phyloP scores from a whole-genome alignment of 257 asterid genomes.

The Penstemon barbatus region DNA sequence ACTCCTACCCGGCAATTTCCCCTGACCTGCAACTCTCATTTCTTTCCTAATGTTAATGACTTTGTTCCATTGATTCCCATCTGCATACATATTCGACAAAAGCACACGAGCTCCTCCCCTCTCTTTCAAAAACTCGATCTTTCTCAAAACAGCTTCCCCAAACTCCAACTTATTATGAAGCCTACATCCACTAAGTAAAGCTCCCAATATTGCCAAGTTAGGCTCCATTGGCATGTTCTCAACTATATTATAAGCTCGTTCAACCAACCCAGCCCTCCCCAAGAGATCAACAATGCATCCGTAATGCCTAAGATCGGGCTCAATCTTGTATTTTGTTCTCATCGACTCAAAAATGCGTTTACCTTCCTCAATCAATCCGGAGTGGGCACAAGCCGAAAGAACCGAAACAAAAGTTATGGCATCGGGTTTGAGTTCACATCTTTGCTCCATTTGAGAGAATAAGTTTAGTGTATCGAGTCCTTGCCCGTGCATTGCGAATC shows the following conservation, averaged over 20 bases:
- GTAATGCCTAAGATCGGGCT: constrained; percentile 50
- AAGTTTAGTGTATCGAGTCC: constrained; percentile 37
- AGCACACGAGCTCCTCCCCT: constrained; percentile 52
- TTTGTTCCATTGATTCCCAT: constrained; percentile 46
- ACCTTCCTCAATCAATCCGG: constrained; percentile 55
- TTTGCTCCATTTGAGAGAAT: constrained; percentile 41
- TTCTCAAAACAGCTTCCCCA: constrained; percentile 38
- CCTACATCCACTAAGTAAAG: constrained; percentile 47
- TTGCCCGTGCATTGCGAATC: constrained; percentile 49
- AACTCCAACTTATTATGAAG: constrained; percentile 43
- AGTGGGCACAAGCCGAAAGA: constrained; percentile 55
- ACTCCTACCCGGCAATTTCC: constrained; percentile 48
- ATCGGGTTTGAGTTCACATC: constrained; percentile 36
- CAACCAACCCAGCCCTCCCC: constrained; percentile 53
- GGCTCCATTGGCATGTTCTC: constrained; percentile 49
- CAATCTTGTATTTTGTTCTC: constrained; percentile 33
- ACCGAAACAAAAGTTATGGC: constrained; percentile 40
- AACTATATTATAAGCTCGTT: constrained; percentile 41
- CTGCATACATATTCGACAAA: constrained; percentile 47
- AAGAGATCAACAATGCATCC: constrained; percentile 56
- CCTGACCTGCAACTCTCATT: constrained; percentile 37
- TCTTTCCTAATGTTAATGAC: constrained; percentile 42
- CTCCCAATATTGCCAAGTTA: constrained; percentile 47
- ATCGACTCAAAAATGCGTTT: constrained; percentile 42
- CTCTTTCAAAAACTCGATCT: constrained; percentile 43